These are phyloP conservation scores for Monosporozyma unispora DNA, from an alignment of 805 yeast genomes.

Conservation along the genomic window DNA sequence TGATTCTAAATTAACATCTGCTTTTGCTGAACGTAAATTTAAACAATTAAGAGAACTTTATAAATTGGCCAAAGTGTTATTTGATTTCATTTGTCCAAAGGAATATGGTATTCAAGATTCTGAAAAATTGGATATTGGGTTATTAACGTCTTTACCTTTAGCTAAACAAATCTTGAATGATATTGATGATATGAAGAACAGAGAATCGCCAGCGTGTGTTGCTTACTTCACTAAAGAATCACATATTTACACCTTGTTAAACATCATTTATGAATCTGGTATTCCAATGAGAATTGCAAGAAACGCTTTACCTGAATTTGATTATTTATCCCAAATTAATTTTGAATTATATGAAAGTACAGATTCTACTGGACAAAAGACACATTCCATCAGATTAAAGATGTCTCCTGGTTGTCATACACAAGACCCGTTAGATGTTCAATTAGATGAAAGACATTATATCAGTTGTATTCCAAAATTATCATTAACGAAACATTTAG, in stretches of 20 bases:
- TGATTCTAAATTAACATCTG: constrained; percentile 28
- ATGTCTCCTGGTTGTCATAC: constrained; percentile 98
- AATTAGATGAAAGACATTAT: constrained; percentile 90
- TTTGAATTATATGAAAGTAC: constrained; percentile 86
- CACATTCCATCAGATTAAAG: constrained; percentile 84
- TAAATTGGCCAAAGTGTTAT: constrained; percentile 80
- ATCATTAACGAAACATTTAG: constrained; percentile 85
- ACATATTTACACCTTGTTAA: constrained; percentile 87
- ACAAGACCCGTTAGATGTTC: constrained; percentile 94
- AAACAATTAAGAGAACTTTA: constrained; percentile 80
- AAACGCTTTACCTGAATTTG: constrained; percentile 93
- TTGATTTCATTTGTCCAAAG: constrained; percentile 97
- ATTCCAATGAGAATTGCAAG: constrained; percentile 93
- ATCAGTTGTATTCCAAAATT: constrained; percentile 92
- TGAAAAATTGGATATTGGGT: constrained; percentile 92
- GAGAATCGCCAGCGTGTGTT: constrained; percentile 74
- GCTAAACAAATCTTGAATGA: constrained; percentile 81
- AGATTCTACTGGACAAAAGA: constrained; percentile 61
- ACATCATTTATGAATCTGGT: constrained; percentile 84
- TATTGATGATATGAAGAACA: constrained; percentile 66
- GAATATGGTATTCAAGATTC: constrained; percentile 95
- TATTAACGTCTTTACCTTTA: constrained; percentile 86
- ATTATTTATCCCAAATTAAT: constrained; percentile 86
- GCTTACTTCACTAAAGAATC: constrained; percentile 95
- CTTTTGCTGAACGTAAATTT: constrained; percentile 73